Evolutionary conservation across 441 rosid genomes (phyloP).

Genomic region (Populus trichocarpa): DNA sequence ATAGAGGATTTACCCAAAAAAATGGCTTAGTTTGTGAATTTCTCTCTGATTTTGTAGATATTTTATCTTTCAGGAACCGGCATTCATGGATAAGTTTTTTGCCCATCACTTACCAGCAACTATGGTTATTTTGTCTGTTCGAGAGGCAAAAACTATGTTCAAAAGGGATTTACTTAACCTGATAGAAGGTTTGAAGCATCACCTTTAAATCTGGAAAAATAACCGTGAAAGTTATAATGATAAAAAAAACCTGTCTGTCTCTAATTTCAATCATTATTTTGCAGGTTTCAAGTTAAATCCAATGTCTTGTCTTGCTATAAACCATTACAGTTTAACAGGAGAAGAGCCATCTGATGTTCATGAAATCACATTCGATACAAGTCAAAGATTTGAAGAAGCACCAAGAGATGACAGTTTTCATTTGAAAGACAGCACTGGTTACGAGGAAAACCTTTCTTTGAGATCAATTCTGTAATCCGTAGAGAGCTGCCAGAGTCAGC

Average conservation of each 20-base stretch:
- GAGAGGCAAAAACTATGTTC: constrained; percentile 14
- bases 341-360: not conserved
- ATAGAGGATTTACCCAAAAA: not conserved
- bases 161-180: constrained; percentile 10
- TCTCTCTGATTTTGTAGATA: constrained; percentile 3
- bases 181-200: constrained; percentile 22
- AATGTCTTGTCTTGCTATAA: constrained; percentile 5
- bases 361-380: not conserved
- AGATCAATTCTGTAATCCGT: constrained; percentile 29
- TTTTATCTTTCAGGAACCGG: constrained; percentile 21
- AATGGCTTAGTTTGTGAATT: not conserved
- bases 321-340: constrained; percentile 9
- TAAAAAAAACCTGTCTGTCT: not conserved
- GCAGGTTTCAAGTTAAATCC: constrained; percentile 24
- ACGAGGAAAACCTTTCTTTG: not conserved
- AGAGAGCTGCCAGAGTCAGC: constrained; percentile 33
- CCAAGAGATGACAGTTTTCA: constrained; percentile 8
- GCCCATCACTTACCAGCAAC: constrained; percentile 11
- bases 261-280: constrained; percentile 1
- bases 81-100: constrained; percentile 6
- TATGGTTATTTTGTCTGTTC: constrained; percentile 7
- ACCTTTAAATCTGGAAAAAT: not conserved
- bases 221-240: not conserved
- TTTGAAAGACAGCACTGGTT: constrained; percentile 7
- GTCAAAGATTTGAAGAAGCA: constrained; percentile 6